Evolutionary conservation across 768 basidiomycete genomes (phyloP).

Genomic region (Xerocomus potaroensis): DNA sequence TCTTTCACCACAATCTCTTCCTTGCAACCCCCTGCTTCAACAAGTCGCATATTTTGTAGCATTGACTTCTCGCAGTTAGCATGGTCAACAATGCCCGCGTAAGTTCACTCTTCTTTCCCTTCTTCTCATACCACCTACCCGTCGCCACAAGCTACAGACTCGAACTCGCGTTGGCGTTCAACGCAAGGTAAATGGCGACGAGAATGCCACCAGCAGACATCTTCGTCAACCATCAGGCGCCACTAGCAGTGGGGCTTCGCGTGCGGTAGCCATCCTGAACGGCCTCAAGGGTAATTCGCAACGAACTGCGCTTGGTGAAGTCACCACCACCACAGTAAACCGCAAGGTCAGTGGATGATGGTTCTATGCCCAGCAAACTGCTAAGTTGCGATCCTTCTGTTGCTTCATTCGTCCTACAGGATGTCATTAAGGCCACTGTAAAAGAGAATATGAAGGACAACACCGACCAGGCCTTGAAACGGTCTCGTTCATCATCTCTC

Average conservation of each 20-base stretch:
- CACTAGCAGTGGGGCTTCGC: slow-evolving; percentile 43
- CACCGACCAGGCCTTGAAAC: slow-evolving; percentile 47
- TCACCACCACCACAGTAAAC: slow-evolving; percentile 73
- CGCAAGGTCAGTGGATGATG: slow-evolving; percentile 52
- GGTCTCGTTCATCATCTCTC: slow-evolving; percentile 64
- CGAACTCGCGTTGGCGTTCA: slow-evolving; percentile 60
- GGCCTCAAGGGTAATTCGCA: slow-evolving; percentile 53
- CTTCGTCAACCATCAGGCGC: slow-evolving; percentile 56
- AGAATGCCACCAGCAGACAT: slow-evolving; percentile 71
- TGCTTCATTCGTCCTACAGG: slow-evolving; percentile 17
- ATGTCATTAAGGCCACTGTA: slow-evolving; percentile 44
- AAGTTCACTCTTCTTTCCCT: slow-evolving; percentile 21
- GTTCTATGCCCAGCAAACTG: background rate
- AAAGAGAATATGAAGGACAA: slow-evolving; percentile 57
- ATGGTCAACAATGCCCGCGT: slow-evolving; percentile 67
- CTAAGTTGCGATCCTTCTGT: background rate
- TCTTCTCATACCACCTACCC: slow-evolving; percentile 5
- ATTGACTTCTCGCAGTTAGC: slow-evolving; percentile 21
- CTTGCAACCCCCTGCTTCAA: slow-evolving; percentile 12
- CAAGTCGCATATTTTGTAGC: slow-evolving; percentile 20
- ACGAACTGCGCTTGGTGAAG: slow-evolving; percentile 76
- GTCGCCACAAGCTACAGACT: slow-evolving; percentile 51
- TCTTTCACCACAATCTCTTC: slow-evolving; percentile 31
- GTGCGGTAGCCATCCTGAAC: slow-evolving; percentile 40
- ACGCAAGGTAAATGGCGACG: slow-evolving; percentile 68